phyloP scores from a whole-genome alignment of 1,139 yeast species.

The Debaryomyces sp. region DNA sequence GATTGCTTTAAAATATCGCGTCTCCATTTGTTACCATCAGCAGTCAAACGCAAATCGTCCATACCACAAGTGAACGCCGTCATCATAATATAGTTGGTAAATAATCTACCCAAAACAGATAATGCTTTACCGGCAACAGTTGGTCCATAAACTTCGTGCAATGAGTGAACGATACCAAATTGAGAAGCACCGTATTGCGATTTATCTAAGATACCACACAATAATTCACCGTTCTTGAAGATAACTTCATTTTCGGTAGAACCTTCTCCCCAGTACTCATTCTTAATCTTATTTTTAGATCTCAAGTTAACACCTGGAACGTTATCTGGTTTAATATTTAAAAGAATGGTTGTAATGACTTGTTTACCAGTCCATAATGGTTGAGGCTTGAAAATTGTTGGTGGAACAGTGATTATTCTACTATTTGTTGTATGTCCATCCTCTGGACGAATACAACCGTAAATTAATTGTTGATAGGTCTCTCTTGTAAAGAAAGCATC shows the following conservation, averaged over 20 bases:
- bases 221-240: constrained; percentile 81
- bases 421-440: constrained; percentile 90
- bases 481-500: constrained; percentile 92
- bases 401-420: constrained; percentile 83
- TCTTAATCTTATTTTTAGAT: constrained; percentile 87
- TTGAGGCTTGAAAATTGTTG: constrained; percentile 83
- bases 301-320: constrained; percentile 89
- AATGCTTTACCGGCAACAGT: constrained; percentile 86
- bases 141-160: constrained; percentile 95
- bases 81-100: constrained; percentile 90
- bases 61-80: constrained; percentile 99
- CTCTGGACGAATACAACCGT: constrained; percentile 95
- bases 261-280: constrained; percentile 90
- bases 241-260: constrained; percentile 86
- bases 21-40: constrained; percentile 91
- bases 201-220: constrained; percentile 94
- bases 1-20: constrained; percentile 75
- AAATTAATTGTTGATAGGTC: constrained; percentile 88
- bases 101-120: constrained; percentile 88
- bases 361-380: constrained; percentile 99
- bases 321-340: constrained; percentile 82
- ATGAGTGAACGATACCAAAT: constrained; percentile 93
- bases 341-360: constrained; percentile 83
- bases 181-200: constrained; percentile 99
- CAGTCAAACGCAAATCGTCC: constrained; percentile 95